A percentile compares a stretch with the other conserved stretches of the same genome.
phyloP scores from a whole-genome alignment of 352 stramenopile genomes.

The Hyaloperonospora brassicae region DNA sequence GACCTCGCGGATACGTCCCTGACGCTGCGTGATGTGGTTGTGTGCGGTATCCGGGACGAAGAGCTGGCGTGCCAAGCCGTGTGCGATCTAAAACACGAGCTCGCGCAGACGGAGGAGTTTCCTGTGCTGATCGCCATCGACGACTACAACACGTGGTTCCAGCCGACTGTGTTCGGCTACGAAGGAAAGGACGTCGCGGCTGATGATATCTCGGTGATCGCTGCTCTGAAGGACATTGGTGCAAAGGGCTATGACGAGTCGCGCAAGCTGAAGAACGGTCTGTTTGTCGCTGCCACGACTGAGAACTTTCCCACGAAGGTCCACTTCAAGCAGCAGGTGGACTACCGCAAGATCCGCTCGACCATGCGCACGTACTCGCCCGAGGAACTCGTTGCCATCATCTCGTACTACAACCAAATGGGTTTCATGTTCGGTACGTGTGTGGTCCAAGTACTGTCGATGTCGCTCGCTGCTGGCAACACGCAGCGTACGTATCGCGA shows the following conservation, averaged over 20 bases:
- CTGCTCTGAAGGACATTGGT: constrained; percentile 64
- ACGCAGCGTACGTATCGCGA: too few species aligned
- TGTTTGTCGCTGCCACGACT: constrained; percentile 75
- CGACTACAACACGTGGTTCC: constrained; percentile 86
- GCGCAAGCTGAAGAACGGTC: constrained; percentile 66
- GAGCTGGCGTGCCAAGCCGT: constrained; percentile 73
- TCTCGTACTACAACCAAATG: constrained; percentile 84
- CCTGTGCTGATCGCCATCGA: constrained; percentile 81
- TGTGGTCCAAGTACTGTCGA: background rate
- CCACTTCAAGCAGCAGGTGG: constrained; percentile 76
- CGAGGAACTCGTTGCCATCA: constrained; percentile 64
- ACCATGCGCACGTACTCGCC: constrained; percentile 73
- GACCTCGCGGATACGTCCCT: constrained; percentile 53
- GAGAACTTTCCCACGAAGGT: constrained; percentile 76
- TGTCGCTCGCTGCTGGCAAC: background rate
- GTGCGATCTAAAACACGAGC: constrained; percentile 69
- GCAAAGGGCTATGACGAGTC: constrained; percentile 46
- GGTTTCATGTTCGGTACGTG: constrained; percentile 58
- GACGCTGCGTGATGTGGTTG: constrained; percentile 71
- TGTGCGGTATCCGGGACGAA: constrained; percentile 74
- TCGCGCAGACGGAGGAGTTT: constrained; percentile 75
- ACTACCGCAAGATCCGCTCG: constrained; percentile 64
- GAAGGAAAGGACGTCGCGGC: constrained; percentile 66
- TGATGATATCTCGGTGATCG: constrained; percentile 75
- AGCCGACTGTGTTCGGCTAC: constrained; percentile 82